A percentile compares a stretch with the other conserved stretches of the same genome.
Conservation (phyloP, 2,329 filamentous ascomycete genomes). For the Pyrenochaeta sp. region DNA sequence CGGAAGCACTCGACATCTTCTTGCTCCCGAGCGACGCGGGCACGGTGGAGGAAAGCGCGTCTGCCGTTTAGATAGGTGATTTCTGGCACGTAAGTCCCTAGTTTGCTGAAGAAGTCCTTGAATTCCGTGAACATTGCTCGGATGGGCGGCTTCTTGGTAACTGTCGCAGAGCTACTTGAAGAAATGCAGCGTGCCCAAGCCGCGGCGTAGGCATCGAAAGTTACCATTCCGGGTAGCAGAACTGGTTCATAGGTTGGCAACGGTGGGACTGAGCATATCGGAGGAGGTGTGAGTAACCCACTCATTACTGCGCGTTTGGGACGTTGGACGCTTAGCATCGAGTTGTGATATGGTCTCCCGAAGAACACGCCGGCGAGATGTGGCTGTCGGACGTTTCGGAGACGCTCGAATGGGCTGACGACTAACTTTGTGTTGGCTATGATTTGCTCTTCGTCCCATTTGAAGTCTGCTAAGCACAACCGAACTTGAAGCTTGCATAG, state of each 20-base stretch:
- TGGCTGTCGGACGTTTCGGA: constrained; percentile 42
- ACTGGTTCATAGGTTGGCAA: constrained; percentile 25
- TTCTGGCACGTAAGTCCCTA: constrained; percentile 25
- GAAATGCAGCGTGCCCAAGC: constrained; percentile 32
- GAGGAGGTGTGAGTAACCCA: constrained; percentile 2
- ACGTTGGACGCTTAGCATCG: constrained; percentile 24
- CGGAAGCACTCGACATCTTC: constrained; percentile 42
- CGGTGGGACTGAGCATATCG: constrained; percentile 37
- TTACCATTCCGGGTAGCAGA: constrained; percentile 18
- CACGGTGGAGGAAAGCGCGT: constrained; percentile 42
- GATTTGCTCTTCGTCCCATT: constrained; percentile 31
- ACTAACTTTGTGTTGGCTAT: constrained; percentile 36
- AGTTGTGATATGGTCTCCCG: constrained; percentile 22
- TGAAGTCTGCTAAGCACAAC: constrained; percentile 35
- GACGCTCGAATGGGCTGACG: constrained; percentile 39
- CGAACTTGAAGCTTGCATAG: constrained; percentile 42
- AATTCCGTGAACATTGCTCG: constrained; percentile 44
- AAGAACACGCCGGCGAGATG: constrained; percentile 34
- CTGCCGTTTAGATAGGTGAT: constrained; percentile 18
- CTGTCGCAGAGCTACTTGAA: constrained; percentile 5
- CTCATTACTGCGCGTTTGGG: constrained; percentile 4
- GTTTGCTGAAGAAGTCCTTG: constrained; percentile 41
- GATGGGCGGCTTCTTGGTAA: constrained; percentile 34
- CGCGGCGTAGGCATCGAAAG: constrained; percentile 33
- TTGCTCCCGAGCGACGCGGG: constrained; percentile 45